A percentile compares a stretch with the other conserved stretches of the same genome.
Conservation (phyloP, 441 rosid species). For the Corymbia citriodora region DNA sequence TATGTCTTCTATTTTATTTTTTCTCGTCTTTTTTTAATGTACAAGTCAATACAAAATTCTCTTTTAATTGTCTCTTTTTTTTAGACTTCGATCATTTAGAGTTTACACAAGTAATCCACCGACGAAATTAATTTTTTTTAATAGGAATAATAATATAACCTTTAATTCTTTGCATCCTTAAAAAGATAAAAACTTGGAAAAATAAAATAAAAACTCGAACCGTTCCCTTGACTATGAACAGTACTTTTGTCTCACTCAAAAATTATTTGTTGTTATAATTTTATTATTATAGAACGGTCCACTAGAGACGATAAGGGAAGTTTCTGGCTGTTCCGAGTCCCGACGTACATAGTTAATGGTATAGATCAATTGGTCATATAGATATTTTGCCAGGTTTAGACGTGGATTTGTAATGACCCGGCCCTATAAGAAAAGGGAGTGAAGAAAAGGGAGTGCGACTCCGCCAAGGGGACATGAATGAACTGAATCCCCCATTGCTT, state of each 20-base stretch:
- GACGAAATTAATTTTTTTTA: neutral
- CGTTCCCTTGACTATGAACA: neutral
- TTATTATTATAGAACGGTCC: neutral
- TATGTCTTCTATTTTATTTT: neutral
- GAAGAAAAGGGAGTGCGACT: no score
- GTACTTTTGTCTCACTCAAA: neutral
- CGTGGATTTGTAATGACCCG: no score
- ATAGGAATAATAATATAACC: neutral
- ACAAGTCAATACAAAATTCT: neutral
- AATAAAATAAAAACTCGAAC: neutral
- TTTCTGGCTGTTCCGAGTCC: rapidly evolving
- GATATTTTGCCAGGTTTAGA: neutral
- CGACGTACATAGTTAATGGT: neutral
- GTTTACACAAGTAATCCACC: neutral
- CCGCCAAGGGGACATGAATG: no score
- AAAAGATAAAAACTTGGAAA: neutral
- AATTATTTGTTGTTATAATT: no score
- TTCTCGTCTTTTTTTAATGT: neutral
- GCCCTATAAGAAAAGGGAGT: no score
- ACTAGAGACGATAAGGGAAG: neutral
- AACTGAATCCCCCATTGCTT: no score
- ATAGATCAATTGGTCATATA: no score
- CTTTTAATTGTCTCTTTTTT: neutral
- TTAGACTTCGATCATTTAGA: neutral
- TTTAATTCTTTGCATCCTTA: neutral